phyloP scores from a whole-genome alignment of 768 basidiomycete genomes.

The Mycena floridula region DNA sequence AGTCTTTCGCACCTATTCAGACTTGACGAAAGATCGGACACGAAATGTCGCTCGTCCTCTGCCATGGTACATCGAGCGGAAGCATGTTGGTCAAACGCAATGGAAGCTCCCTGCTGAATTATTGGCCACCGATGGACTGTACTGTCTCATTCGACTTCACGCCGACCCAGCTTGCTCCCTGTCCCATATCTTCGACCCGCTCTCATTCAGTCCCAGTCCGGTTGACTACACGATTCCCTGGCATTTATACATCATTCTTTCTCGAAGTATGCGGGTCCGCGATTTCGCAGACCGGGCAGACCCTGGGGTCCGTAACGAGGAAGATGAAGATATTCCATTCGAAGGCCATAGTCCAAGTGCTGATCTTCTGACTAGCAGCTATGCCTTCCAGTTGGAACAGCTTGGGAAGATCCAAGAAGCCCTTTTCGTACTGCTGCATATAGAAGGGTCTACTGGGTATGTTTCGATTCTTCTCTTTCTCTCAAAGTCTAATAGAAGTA shows the following conservation, averaged over 20 bases:
- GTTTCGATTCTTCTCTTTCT: too few relatives aligned
- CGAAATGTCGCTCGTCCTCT: conserved; percentile 43
- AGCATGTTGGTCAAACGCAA: conserved; percentile 13
- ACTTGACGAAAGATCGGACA: conserved; percentile 27
- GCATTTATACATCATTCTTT: conserved; percentile 88
- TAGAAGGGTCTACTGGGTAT: conserved; percentile 77
- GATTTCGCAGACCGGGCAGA: conserved; percentile 84
- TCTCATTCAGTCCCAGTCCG: conserved; percentile 69
- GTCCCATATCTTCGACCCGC: conserved; percentile 63
- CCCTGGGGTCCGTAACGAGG: conserved; percentile 29
- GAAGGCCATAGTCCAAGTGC: conserved; percentile 83
- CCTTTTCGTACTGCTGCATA: conserved; percentile 82
- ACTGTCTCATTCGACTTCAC: conserved; percentile 73
- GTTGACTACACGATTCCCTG: conserved; percentile 83
- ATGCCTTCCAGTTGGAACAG: conserved; percentile 82
- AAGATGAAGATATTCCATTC: conserved; percentile 35
- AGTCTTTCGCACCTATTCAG: conserved; percentile 59
- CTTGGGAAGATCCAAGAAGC: conserved; percentile 80
- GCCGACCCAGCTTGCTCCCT: conserved; percentile 66
- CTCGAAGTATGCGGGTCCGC: conserved; percentile 73
- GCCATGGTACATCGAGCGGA: conserved; percentile 49
- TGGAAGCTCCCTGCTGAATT: conserved; percentile 41
- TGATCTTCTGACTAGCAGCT: conserved; percentile 75
- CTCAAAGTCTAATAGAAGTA: too few relatives aligned
- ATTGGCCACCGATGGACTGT: conserved; percentile 64